Conservation (phyloP, 2,329 filamentous ascomycete species). For the Phyllachora maydis region DNA sequence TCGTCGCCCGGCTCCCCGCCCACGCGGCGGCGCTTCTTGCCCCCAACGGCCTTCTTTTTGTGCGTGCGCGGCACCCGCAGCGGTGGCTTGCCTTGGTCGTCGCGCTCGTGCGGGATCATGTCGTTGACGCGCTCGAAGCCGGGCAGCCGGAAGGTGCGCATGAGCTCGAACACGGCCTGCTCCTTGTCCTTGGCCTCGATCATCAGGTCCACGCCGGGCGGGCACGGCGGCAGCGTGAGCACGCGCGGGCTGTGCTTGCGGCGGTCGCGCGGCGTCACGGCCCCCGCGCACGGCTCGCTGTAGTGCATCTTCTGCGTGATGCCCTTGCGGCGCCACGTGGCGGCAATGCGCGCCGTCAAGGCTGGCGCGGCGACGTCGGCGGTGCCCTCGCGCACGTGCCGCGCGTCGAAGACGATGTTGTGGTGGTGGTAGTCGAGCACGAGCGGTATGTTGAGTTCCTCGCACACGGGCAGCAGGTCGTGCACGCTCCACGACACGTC, state of each 20-base stretch:
- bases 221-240: constrained; percentile 60
- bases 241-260: constrained; percentile 67
- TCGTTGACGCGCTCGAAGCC: constrained; percentile 60
- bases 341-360: constrained; percentile 9
- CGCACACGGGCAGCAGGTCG: constrained; percentile 43
- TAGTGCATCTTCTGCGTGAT: constrained; percentile 10
- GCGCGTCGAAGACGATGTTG: constrained; percentile 57
- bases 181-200: constrained; percentile 98
- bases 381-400: constrained; percentile 10
- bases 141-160: constrained; percentile 70
- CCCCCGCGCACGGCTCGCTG: constrained; percentile 6
- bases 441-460: constrained; percentile 83
- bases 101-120: constrained; percentile 54
- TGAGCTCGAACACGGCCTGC: constrained; percentile 85
- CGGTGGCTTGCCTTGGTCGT: constrained; percentile 48
- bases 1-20: constrained; percentile 14
- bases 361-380: constrained; percentile 8
- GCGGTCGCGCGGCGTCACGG: constrained; percentile 1
- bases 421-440: constrained; percentile 92
- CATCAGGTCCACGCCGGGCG: constrained; percentile 83
- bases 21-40: constrained; percentile 12
- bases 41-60: constrained; percentile 21
- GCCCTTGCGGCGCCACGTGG: constrained; percentile 9
- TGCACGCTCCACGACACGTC: constrained; percentile 7
- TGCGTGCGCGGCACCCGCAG: constrained; percentile 17